phyloP scores from a whole-genome alignment of 352 stramenopile species.

The Phytophthora hibernalis region DNA sequence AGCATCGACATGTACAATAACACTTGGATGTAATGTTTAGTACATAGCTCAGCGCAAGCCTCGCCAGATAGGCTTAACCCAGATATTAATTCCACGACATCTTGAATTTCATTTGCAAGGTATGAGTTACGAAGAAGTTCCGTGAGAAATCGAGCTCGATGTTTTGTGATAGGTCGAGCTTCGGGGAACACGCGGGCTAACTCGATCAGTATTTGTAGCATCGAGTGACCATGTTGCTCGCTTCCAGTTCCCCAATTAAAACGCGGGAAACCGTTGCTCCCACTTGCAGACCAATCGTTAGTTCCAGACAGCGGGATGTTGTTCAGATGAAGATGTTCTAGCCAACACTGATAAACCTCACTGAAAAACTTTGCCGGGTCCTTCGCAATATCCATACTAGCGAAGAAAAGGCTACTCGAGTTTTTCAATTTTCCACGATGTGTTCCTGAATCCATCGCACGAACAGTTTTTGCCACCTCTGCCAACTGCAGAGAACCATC shows the following conservation, averaged over 20 bases:
- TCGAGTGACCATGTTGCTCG: constrained; percentile 60
- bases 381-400: constrained; percentile 73
- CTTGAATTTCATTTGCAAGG: constrained; percentile 57
- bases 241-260: constrained; percentile 32
- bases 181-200: constrained; percentile 66
- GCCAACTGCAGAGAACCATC: constrained; percentile 72
- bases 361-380: constrained; percentile 72
- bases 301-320: constrained; percentile 44
- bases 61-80: constrained; percentile 53
- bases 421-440: constrained; percentile 55
- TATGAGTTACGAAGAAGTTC: constrained; percentile 64
- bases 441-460: constrained; percentile 46
- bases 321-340: constrained; percentile 72
- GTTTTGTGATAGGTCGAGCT: constrained; percentile 49
- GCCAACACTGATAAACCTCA: constrained; percentile 84
- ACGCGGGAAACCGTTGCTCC: constrained; percentile 35
- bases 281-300: constrained; percentile 44
- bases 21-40: constrained; percentile 59
- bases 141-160: constrained; percentile 59
- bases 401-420: constrained; percentile 62
- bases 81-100: constrained; percentile 72
- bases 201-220: constrained; percentile 79
- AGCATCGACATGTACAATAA: constrained; percentile 74
- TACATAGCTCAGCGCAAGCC: constrained; percentile 55
- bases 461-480: constrained; percentile 56